Conservation (phyloP, 164 flowering plant genomes). For the Euptelea pleiosperma region DNA sequence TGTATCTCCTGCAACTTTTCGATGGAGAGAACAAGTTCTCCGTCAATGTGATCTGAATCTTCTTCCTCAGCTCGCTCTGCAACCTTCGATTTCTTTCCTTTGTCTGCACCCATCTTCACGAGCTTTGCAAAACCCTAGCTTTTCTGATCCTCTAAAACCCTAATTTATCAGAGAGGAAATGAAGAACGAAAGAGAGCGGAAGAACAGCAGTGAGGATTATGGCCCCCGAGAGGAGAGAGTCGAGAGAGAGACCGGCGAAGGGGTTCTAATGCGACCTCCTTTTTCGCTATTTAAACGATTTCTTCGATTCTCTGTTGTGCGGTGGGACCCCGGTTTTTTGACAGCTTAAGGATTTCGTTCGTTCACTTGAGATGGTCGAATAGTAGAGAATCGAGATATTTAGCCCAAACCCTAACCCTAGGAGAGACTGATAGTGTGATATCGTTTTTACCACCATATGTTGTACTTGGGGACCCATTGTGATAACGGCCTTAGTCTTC, state of each 20-base stretch:
- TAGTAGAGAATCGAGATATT: too few species aligned
- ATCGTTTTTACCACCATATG: too few species aligned
- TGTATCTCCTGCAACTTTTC: conserved; percentile 55
- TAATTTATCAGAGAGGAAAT: neutral
- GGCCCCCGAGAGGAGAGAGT: neutral
- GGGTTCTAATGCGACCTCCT: neutral
- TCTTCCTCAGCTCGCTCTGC: conserved; percentile 25
- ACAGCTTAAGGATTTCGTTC: too few species aligned
- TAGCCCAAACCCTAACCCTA: conserved; percentile 12
- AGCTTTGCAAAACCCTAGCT: conserved; percentile 3
- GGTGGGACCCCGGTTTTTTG: too few species aligned
- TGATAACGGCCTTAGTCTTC: too few species aligned
- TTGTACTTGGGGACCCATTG: too few species aligned
- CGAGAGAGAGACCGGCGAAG: neutral
- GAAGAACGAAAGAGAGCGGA: neutral
- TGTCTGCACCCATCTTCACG: conserved; percentile 35
- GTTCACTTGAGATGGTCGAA: too few species aligned
- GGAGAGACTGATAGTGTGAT: too few species aligned
- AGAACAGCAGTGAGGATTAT: neutral
- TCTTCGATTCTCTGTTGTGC: neutral
- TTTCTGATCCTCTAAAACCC: conserved; percentile 18
- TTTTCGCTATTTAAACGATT: neutral
- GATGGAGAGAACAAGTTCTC: conserved; percentile 42
- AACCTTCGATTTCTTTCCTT: conserved; percentile 38
- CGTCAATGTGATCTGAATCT: conserved; percentile 39